Conservation (phyloP, 148 eudicot species). For the Hydrangea macrophylla region DNA sequence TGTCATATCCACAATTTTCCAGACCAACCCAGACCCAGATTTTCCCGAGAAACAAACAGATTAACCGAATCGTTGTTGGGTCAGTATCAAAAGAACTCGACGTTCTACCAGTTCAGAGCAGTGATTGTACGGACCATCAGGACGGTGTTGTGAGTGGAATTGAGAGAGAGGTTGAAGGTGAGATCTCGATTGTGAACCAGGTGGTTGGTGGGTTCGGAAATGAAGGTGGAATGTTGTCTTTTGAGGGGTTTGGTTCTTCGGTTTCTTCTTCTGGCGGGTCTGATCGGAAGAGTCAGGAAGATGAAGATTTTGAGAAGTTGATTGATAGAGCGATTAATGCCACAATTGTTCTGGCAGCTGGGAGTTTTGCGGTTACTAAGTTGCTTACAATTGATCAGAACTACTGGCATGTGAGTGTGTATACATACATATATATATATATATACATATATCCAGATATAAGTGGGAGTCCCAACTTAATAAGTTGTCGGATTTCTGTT, state of each 20-base stretch:
- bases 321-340: conserved; percentile 85
- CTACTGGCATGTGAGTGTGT: conserved; percentile 86
- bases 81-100: conserved; percentile 41
- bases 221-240: conserved; percentile 56
- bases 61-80: conserved; percentile 19
- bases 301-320: conserved; percentile 38
- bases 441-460: neutral
- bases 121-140: conserved; percentile 43
- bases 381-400: conserved; percentile 90
- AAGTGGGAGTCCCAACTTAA: too few relatives aligned
- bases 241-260: conserved; percentile 42
- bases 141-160: conserved; percentile 22
- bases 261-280: conserved; percentile 24
- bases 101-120: conserved; percentile 41
- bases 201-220: conserved; percentile 58
- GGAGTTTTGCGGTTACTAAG: conserved; percentile 77
- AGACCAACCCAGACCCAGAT: conserved; percentile 14
- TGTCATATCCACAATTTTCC: conserved; percentile 4
- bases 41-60: conserved; percentile 13
- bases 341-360: conserved; percentile 79
- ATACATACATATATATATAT: neutral
- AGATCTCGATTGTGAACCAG: conserved; percentile 24
- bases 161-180: conserved; percentile 36
- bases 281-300: conserved; percentile 25
- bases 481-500: too few relatives aligned